These are phyloP conservation scores for Capsicum baccatum DNA, from an alignment of 257 asterid species.

Conservation along the genomic window DNA sequence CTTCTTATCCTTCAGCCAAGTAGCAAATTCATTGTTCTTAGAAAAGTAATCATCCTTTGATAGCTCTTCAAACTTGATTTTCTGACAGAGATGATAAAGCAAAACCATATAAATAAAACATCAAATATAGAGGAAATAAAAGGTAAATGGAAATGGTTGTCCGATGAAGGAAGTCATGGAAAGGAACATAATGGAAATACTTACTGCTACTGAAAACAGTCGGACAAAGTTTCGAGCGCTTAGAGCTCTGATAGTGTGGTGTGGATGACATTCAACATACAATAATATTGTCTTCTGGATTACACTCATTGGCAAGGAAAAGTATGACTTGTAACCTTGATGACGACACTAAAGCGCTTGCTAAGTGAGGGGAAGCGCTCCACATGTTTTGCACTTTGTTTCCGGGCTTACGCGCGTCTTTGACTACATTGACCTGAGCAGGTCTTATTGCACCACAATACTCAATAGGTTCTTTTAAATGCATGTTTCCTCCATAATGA, in stretches of 20 bases:
- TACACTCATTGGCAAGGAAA: too few relatives aligned
- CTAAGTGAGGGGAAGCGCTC: too few relatives aligned
- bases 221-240: background rate
- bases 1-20: slow-evolving; percentile 87
- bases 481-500: background rate
- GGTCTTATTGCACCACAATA: background rate
- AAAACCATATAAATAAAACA: background rate
- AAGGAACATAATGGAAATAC: background rate
- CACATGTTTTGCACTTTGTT: too few relatives aligned
- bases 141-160: background rate
- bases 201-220: background rate
- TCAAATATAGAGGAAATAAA: background rate
- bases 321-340: too few relatives aligned
- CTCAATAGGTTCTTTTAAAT: background rate
- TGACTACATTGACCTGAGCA: background rate
- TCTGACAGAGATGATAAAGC: slow-evolving; percentile 44
- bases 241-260: background rate
- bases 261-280: background rate
- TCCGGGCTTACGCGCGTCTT: too few relatives aligned
- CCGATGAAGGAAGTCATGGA: background rate
- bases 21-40: slow-evolving; percentile 85
- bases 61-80: slow-evolving; percentile 60
- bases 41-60: slow-evolving; percentile 84
- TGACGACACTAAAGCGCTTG: too few relatives aligned
- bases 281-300: background rate